phyloP scores from a whole-genome alignment of 129 eudicot species.

The Sambucus nigra region DNA sequence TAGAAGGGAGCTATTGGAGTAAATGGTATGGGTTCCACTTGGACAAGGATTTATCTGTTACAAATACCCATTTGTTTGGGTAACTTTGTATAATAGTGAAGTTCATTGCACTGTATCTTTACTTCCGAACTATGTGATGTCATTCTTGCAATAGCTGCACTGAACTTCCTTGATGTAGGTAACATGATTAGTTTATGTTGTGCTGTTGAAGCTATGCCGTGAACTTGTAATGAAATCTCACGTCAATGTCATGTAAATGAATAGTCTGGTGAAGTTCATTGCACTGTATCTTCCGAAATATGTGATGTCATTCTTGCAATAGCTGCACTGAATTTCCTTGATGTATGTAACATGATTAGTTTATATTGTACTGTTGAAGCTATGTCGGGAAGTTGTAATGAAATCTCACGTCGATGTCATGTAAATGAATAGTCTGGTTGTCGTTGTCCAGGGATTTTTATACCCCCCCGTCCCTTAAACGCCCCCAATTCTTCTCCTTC shows the following conservation, averaged over 20 bases:
- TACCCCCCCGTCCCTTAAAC: too few species aligned
- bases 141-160: constrained; percentile 3
- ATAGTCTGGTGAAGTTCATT: too few species aligned
- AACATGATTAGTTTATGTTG: constrained; percentile 1
- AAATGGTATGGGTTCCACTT: constrained; percentile 2
- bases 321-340: constrained; percentile 7
- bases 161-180: constrained; percentile 4
- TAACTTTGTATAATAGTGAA: neutral
- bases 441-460: too few species aligned
- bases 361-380: neutral
- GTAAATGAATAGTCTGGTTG: too few species aligned
- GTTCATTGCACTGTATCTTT: neutral
- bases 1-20: neutral
- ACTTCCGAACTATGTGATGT: neutral
- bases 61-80: constrained; percentile 1
- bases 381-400: constrained; percentile 1
- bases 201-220: neutral
- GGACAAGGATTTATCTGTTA: constrained; percentile 2
- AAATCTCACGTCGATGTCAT: too few species aligned
- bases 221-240: constrained; percentile 6
- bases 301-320: neutral
- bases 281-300: neutral
- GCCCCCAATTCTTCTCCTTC: too few species aligned
- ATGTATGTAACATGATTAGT: constrained; percentile 6
- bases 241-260: too few species aligned